Percentiles rank a stretch among this genome's conserved stretches.
Conservation (phyloP, 345 rosid genomes). For the Sonneratia caseolaris region DNA sequence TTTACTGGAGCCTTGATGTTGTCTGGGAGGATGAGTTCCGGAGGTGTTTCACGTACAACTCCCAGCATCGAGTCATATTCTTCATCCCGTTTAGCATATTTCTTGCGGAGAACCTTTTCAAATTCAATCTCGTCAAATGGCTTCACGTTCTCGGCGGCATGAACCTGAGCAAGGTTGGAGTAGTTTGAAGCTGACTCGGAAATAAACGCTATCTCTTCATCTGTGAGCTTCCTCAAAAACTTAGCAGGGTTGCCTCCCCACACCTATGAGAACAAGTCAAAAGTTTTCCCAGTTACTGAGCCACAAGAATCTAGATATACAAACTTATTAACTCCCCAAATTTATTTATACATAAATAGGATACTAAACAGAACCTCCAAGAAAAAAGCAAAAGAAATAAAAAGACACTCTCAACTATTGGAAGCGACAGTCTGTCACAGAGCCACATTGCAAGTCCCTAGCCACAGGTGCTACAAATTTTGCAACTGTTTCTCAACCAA, state of each 20-base stretch:
- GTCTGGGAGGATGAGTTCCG: conserved; percentile 69
- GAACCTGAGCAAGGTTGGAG: conserved; percentile 77
- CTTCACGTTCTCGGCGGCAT: conserved; percentile 83
- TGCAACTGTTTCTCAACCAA: neutral
- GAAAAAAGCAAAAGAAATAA: neutral
- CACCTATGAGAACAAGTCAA: conserved; percentile 28
- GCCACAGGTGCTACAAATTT: neutral
- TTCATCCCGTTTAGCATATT: conserved; percentile 59
- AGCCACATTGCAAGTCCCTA: neutral
- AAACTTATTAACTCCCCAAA: neutral
- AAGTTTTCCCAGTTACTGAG: neutral
- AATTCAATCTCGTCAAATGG: conserved; percentile 74
- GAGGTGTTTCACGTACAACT: conserved; percentile 67
- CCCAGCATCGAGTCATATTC: conserved; percentile 86
- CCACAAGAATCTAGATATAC: neutral
- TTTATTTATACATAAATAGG: neutral
- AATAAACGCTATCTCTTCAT: conserved; percentile 63
- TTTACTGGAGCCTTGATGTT: conserved; percentile 50
- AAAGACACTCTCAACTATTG: neutral
- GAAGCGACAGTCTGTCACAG: neutral
- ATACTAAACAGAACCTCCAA: neutral
- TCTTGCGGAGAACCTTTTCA: conserved; percentile 84
- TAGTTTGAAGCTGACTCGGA: conserved; percentile 70
- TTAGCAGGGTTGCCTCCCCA: conserved; percentile 98
- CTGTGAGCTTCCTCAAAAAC: conserved; percentile 78